Evolutionary conservation across 148 eudicot species (phyloP).

Genomic region (Euryodendron excelsum): DNA sequence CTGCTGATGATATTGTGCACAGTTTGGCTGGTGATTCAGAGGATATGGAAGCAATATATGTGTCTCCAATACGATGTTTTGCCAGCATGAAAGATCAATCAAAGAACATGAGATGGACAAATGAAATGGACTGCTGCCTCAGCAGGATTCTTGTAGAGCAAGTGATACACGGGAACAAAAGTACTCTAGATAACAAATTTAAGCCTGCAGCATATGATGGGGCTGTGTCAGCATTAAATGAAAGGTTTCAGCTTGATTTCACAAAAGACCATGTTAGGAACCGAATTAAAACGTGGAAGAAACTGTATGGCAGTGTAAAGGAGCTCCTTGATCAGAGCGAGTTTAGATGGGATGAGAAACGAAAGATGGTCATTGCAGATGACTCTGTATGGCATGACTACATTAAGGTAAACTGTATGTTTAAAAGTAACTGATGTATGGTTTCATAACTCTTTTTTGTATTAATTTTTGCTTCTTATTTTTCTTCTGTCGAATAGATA

Average conservation of each 20-base stretch:
- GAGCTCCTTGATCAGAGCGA: conserved; percentile 20
- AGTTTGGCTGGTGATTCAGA: conserved; percentile 8
- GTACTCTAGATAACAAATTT: conserved; percentile 3
- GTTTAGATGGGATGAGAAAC: conserved; percentile 19
- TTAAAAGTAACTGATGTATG: too few species aligned
- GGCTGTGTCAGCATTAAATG: conserved; percentile 6
- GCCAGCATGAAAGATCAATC: neutral
- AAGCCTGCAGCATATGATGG: neutral
- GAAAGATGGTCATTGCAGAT: conserved; percentile 10
- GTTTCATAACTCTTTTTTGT: neutral
- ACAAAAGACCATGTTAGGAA: conserved; percentile 14
- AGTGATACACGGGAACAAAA: conserved; percentile 14
- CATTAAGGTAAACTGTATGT: conserved; percentile 15
- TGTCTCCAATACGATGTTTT: conserved; percentile 3
- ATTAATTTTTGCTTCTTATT: neutral
- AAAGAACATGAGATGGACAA: conserved; percentile 15
- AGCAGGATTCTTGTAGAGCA: conserved; percentile 17
- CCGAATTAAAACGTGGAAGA: conserved; percentile 22
- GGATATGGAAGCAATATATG: conserved; percentile 11
- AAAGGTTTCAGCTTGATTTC: conserved; percentile 9
- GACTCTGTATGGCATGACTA: conserved; percentile 10
- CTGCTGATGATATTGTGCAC: conserved; percentile 14
- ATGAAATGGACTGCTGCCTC: conserved; percentile 15
- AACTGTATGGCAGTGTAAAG: conserved; percentile 14
- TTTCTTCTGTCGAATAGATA: neutral